These are phyloP conservation scores for Nitzschia sp. DNA, from an alignment of 108 stramenopile species.

Conservation along the genomic window DNA sequence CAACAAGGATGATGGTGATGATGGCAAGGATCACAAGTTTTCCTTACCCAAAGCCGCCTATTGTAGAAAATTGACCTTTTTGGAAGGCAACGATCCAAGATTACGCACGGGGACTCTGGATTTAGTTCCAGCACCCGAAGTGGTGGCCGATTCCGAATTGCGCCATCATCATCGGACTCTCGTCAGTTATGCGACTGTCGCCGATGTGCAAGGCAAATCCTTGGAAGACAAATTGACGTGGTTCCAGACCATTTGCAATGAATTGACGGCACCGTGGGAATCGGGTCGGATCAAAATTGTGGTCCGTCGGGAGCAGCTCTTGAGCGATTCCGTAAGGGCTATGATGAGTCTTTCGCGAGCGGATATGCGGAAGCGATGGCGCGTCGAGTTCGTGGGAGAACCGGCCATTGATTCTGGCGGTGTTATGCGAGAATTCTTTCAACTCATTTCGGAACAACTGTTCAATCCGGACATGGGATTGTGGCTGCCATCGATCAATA, in stretches of 20 bases:
- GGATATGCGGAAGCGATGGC: conserved; percentile 92
- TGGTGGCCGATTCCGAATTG: conserved; percentile 62
- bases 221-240: conserved; percentile 80
- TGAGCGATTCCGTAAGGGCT: conserved; percentile 81
- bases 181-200: conserved; percentile 73
- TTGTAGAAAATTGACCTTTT: conserved; percentile 70
- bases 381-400: conserved; percentile 94
- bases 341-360: conserved; percentile 80
- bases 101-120: conserved; percentile 66
- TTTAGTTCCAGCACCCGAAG: conserved; percentile 71
- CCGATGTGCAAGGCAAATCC: conserved; percentile 47
- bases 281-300: conserved; percentile 85
- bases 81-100: conserved; percentile 83
- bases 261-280: conserved; percentile 74
- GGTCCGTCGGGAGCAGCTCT: conserved; percentile 65
- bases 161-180: conserved; percentile 44
- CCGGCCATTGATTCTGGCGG: conserved; percentile 97
- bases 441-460: conserved; percentile 85
- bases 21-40: conserved; percentile 42
- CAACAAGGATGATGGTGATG: not conserved
- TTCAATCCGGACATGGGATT: conserved; percentile 96
- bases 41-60: conserved; percentile 71
- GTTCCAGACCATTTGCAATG: conserved; percentile 76
- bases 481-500: conserved; percentile 85
- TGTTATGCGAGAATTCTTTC: conserved; percentile 95